Base-by-base conservation (phyloP, 2,329 filamentous ascomycete genomes). In the Paramyrothecium roridum region DNA sequence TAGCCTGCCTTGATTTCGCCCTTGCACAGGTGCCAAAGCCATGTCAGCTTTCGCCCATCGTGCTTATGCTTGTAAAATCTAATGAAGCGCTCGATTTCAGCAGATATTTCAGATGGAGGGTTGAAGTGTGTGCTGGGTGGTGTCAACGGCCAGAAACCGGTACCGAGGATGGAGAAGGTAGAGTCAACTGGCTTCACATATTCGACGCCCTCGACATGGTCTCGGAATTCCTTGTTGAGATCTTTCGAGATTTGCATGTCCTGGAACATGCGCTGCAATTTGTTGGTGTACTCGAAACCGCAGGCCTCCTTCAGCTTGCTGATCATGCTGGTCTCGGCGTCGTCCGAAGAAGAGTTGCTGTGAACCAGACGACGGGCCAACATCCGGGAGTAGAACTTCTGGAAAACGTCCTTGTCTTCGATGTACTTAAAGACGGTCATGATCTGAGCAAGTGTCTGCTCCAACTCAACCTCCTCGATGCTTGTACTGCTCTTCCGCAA, bases 361-460 rank as follows among this genome's bases (percentile, higher is more conserved):
- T 97, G 91, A 19, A 99, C 95, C 54, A 99, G 78, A 65, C 95
- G 91, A 71, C 96, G 91, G 51, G 95, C 95, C 64, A 99, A 79
- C 88, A 96, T 96, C 59, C 93, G 90, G 2, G 93, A 96, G 76
- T 99, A 99, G 76, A 97, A 99, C 73, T 98, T 99, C 73, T 98
- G 95, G 82, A 99, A 99, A 6, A 99, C 96, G 68, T 99, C 95
- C 80, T 99, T 99, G 76, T 99, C 96, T 71, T 99, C 95, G 60
- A 99, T 98, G 74, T 99, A 99, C 78, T 98, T 98, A 84, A 99
- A 99, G 54, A 99, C 91, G 2, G 93, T 97, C 95, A 99, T 99
- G 66, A 99, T 95, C 71, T 97, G 91, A 20, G 85, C 86, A 30
- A 98, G 79, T 33, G 91, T 89, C 62, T 89, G 88, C 75, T 99